Base-by-base conservation (phyloP, 257 asterid genomes). In the Ehretia macrophylla region DNA sequence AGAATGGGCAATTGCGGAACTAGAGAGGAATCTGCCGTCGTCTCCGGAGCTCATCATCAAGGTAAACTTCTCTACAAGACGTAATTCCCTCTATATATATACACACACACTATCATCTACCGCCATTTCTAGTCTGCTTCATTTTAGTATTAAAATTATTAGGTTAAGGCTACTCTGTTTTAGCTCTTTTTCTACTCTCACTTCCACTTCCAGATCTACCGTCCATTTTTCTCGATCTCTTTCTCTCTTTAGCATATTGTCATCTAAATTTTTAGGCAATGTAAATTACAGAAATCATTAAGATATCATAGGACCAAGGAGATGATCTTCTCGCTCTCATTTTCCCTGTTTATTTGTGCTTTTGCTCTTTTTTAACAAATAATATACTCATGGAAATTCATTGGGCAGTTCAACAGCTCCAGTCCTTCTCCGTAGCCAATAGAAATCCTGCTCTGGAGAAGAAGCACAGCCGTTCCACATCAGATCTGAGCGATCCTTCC, bases 1-100 rank as follows among this genome's bases (percentile, higher is more conserved):
- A 22, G 6, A 51, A 93, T 93, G 99, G 97, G 99, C 54, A 93
- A 93, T 68, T 92, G 97, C 81, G 99, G 99, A 66, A 92, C 97
- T 84, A 80, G 97, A 62, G 97, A 92, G 65, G 99, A 93, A 69
- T 82, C 99, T 20, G 81, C 96, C 72, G 97, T 85, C 64, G 82
- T 93, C 67, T 70, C 96, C 56, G 87, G 90, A 52, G 97, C 97
- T 64, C 97, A 90, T 63, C 86, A 80, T 59, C 99, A 87, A 88
- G 94, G 94, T 82, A 20, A n/a, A 27, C 10, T 10, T 2, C 47
- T 10, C 3, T 10, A 38, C 6, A n/a, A n/a, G n/a, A n/a, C n/a
- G n/a, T n/a, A n/a, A 1, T 11, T 13, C 23, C 40, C 10, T 21
- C 55, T 39, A 10, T 42, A n/a, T n/a, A n/a, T n/a, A n/a, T n/a